Conservation (phyloP, 2,329 filamentous ascomycete genomes). For the Macrophomina tecta region DNA sequence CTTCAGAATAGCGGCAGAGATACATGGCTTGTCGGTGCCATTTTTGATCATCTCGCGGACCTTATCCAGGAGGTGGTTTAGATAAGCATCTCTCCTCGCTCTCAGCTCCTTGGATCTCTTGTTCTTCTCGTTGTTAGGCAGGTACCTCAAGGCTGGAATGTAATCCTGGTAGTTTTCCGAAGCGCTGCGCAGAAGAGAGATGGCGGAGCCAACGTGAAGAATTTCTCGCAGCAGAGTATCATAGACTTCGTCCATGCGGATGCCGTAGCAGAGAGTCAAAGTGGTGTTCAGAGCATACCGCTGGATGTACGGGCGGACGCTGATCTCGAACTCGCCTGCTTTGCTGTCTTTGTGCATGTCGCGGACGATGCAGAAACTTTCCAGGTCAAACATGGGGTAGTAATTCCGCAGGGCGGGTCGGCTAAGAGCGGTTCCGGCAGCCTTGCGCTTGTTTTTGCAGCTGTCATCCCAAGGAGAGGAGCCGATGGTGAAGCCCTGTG, state of each 20-base stretch:
- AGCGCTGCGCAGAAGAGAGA: conserved; percentile 57
- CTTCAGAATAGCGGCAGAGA: conserved; percentile 60
- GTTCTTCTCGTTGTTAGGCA: conserved; percentile 61
- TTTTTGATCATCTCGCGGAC: conserved; percentile 59
- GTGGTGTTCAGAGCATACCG: conserved; percentile 62
- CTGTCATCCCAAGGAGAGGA: conserved; percentile 60
- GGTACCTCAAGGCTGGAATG: conserved; percentile 56
- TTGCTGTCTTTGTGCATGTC: conserved; percentile 55
- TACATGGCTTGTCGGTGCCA: conserved; percentile 61
- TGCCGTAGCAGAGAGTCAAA: conserved; percentile 61
- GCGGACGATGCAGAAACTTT: conserved; percentile 58
- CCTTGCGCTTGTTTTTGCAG: conserved; percentile 61
- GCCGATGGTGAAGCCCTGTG: conserved; percentile 63
- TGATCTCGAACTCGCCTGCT: conserved; percentile 51
- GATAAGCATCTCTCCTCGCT: conserved; percentile 56
- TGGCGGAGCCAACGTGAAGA: conserved; percentile 59
- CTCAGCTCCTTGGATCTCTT: conserved; percentile 54
- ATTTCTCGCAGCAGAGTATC: conserved; percentile 60
- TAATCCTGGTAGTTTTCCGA: conserved; percentile 63
- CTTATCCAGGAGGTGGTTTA: conserved; percentile 57
- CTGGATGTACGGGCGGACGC: conserved; percentile 59
- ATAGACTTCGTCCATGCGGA: conserved; percentile 61
- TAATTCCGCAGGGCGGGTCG: conserved; percentile 56
- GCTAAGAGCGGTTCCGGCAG: conserved; percentile 55
- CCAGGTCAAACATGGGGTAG: conserved; percentile 60